Base-by-base conservation (phyloP, 2,329 filamentous ascomycete genomes). In the Ramichloridium luteum region DNA sequence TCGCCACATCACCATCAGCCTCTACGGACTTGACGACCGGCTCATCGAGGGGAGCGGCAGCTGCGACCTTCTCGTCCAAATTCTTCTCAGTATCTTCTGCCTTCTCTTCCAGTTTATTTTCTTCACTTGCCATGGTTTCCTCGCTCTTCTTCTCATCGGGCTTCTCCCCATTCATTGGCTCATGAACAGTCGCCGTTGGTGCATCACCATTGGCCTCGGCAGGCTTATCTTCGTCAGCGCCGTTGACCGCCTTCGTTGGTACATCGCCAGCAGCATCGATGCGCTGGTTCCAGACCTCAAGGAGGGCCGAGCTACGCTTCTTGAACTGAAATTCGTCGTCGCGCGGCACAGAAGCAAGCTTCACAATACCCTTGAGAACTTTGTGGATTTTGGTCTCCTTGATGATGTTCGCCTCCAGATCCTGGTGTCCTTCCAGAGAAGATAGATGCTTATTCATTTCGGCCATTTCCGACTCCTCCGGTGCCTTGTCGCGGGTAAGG, bases 381-480 rank as follows among this genome's bases (percentile, higher is more conserved):
- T 98, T 98, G 73, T 96, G 88, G 59, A 98, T 94, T 69, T 96
- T 98, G 40, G 90, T 98, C 10, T 65, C 67, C 41, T 82, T 76
- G 49, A 96, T 93, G 47, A 94, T 90, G 44, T 76, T 75, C 16
- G 81, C 83, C 54, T 96, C 88, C 4, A 96, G 72, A 43, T 93
- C 81, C 1, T 73, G 56, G 67, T 74, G 78, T 5, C 67, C 72
- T 60, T 98, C 90, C 4, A 98, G 72, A 56, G 92, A 83, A 16
- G 68, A 70, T 35, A 92, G 67, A 49, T 77, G 83, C 12, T 81
- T 77, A 4, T 77, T 77, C 77, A 90, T 85, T 28, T 65, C 61
- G 40, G 73, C 65, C 80, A 88, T 86, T 46, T 88, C 81, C 5
- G 85, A 76, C 47, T 84, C 81, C 57, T 86, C 80, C n/a, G 88